Base-by-base conservation (phyloP, 257 asterid species). In the Leptodermis oblonga region DNA sequence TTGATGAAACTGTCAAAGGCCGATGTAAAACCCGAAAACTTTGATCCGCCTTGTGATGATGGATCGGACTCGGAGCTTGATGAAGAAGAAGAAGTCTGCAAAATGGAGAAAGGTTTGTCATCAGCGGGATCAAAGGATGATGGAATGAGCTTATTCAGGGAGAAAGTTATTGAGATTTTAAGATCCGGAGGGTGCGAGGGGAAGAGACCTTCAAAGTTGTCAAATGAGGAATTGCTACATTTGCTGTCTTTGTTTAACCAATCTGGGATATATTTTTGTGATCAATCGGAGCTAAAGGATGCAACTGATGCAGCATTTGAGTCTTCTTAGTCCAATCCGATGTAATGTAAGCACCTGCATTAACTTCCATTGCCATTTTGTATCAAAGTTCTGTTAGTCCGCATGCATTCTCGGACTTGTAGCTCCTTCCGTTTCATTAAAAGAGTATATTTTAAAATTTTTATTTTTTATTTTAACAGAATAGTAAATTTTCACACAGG, bases 201-300 rank as follows among this genome's bases (percentile, higher is more conserved):
- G 45, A 91, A 87, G 86, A 91, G 99, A 75, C 95, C 99, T 42
- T 72, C 91, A n/a, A 94, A 94, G 76, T 75, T 91, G 73, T 77
- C 90, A 0, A 82, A 85, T 1, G 82, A 83, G 51, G 97, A 89
- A 68, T 79, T 90, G 73, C 67, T 86, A 55, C 74, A 74, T 67
- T 70, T 87, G 84, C 75, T 88, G 71, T 82, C 80, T 68, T 60
- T 83, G 62, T 74, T 92, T 43, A 92, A 92, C 78, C 86, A 77
- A 75, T 84, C 84, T 66, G 95, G 96, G 68, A 67, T 92, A n/a
- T 73, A 72, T 65, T 92, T 92, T 76, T 87, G 73, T 65, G 84
- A 82, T 81, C 85, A 69, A 70, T 71, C 77, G 34, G 80, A 75
- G 62, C 42, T 31, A 22, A 74, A 66, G 61, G 77, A 66, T 73